Evolutionary conservation across 73 alveolate species (phyloP).

Genomic region (Tetrahymena borealis): DNA sequence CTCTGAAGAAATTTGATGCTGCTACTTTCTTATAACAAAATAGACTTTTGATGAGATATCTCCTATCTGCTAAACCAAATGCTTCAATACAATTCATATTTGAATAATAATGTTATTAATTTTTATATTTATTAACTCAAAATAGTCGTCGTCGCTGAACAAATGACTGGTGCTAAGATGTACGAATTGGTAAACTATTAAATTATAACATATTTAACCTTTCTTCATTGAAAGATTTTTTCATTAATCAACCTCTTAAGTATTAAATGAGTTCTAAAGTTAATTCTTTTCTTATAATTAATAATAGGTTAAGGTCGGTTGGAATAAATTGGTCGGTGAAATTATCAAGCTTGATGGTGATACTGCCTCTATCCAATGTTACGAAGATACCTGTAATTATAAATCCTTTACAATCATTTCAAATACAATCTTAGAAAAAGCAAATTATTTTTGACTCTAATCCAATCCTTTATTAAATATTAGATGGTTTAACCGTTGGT

Average conservation of each 20-base stretch:
- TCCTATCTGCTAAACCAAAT: too few relatives aligned
- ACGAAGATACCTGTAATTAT: slow-evolving; percentile 87
- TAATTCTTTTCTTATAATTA: not conserved
- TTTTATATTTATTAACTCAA: too few relatives aligned
- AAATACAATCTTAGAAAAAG: too few relatives aligned
- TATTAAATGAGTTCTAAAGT: not conserved
- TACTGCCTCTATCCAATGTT: slow-evolving; percentile 97
- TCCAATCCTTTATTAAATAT: not conserved
- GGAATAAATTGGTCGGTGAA: slow-evolving; percentile 98
- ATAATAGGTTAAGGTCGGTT: slow-evolving; percentile 86
- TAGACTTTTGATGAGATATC: too few relatives aligned
- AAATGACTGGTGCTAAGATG: slow-evolving; percentile 99
- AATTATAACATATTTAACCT: not conserved
- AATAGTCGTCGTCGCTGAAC: slow-evolving; percentile 94
- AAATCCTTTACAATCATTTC: too few relatives aligned
- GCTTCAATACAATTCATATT: too few relatives aligned
- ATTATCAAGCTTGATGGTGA: slow-evolving; percentile 97
- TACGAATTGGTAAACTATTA: slow-evolving; percentile 70
- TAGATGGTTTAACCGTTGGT: slow-evolving; percentile 96
- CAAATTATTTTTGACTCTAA: too few relatives aligned
- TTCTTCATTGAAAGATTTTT: too few relatives aligned
- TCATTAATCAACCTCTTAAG: not conserved
- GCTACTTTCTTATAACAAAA: too few relatives aligned
- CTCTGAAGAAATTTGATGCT: too few relatives aligned
- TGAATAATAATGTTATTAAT: too few relatives aligned